These are phyloP conservation scores for Cordyceps cicadae DNA, from an alignment of 2,329 filamentous ascomycete species.

Conservation along the genomic window DNA sequence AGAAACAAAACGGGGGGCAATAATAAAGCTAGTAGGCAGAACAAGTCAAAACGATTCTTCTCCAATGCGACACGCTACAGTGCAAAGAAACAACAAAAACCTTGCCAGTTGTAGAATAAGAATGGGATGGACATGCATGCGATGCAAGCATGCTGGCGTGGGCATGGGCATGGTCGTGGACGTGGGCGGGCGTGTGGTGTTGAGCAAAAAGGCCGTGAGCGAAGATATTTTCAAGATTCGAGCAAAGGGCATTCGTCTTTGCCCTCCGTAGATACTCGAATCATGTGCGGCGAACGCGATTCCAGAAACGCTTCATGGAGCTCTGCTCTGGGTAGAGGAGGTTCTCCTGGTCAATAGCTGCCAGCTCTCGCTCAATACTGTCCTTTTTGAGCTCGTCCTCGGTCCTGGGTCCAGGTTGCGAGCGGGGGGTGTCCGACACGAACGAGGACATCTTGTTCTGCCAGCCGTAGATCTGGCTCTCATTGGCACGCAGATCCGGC, in stretches of 20 bases:
- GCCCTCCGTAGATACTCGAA: neutral
- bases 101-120: neutral
- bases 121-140: neutral
- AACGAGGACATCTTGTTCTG: slow-evolving; percentile 31
- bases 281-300: slow-evolving; percentile 44
- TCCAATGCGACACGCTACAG: slow-evolving; percentile 5
- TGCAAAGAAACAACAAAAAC: neutral
- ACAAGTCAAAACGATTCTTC: neutral
- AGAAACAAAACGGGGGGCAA: neutral
- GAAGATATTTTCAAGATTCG: neutral
- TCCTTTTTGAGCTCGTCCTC: slow-evolving; percentile 41
- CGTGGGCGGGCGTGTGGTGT: neutral
- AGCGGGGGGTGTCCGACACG: slow-evolving; percentile 25
- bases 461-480: slow-evolving; percentile 66
- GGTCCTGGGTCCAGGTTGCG: slow-evolving; percentile 23
- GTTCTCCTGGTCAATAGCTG: slow-evolving; percentile 44
- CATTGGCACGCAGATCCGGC: slow-evolving; percentile 71
- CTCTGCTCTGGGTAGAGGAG: slow-evolving; percentile 34
- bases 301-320: slow-evolving; percentile 57
- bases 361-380: slow-evolving; percentile 45
- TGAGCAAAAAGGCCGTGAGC: slow-evolving; percentile 1
- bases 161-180: neutral
- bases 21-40: neutral
- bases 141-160: slow-evolving; percentile 1
- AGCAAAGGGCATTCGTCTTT: neutral